Base-by-base conservation (phyloP, 257 asterid genomes). In the Capsicum pubescens region DNA sequence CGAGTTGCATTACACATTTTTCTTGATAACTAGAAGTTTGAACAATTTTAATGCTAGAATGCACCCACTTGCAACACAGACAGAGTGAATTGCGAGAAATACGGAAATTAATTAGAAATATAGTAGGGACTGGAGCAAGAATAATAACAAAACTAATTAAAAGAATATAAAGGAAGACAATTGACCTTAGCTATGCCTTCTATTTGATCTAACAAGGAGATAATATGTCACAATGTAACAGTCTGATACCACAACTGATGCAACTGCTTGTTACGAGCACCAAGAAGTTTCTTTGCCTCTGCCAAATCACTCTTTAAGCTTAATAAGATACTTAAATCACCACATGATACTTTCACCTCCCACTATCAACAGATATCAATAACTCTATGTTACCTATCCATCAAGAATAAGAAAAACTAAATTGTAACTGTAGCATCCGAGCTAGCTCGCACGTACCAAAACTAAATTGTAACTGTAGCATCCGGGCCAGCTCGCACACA, bases 161-260 rank as follows among this genome's bases (percentile, higher is more conserved):
- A 83, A 46, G 58, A 13, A 58, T 7, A 52, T 46, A 9, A 39
- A 72, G 64, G 42, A 63, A 61, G 61, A 79, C 85, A 85, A 83
- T 82, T 86, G 83, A 97, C 99, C 97, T 93, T 95, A 84, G 99
- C 94, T 89, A 97, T 93, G 92, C 96, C 95, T 91, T 97, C 99
- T 87, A 97, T 92, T 93, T 97, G 99, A 90, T 97, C 99, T 88
- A 97, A 88, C 85, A 97, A 88, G 69, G 99, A 87, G 88, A 97
- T 95, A 79, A 97, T 94, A 90, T 97, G 99, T 87, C 98, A 92
- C 93, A 97, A 86, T 35, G 99, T 97, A 86, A 97, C 99, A 57
- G 99, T 95, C 72, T 99, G 97, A 86, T 95, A 97, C 95, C 97
- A 97, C 86, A 97, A 88, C 91, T 97, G 99, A 87, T 93, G 99